Base-by-base conservation (phyloP, 371 early-diverging fungal species). In the Mucor mucedo region DNA sequence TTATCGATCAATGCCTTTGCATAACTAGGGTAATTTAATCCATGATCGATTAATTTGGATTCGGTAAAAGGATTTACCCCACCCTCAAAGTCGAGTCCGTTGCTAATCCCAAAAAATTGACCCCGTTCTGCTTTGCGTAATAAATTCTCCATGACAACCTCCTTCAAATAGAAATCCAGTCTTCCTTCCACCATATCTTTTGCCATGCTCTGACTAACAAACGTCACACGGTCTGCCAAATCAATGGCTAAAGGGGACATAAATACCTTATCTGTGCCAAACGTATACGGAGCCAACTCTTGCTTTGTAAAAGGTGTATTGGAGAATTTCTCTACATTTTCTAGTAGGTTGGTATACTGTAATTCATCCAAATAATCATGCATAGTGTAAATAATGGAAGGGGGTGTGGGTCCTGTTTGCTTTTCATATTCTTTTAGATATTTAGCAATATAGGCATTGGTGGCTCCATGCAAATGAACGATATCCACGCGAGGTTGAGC, bases 301-400 rank as follows among this genome's bases (percentile, higher is more conserved):
- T 21, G 21, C 21, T 21, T 21, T 21, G 21, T 8, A 16, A 33
- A n/a, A 0, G 64, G 58, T 3, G 53, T 39, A 42, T 78, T 77
- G 41, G 78, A 62, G 41, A 89, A 89, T 40, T 81, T 84, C 48
- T 73, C 65, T 1, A 85, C 77, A 35, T 83, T 87, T n/a, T 50
- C 64, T 8, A 84, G 48, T 8, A 78, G 74, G 55, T 86, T 81
- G 1, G 84, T 80, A 58, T 87, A 86, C 48, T 82, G 83, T 6
- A 86, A 65, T 52, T 89, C 89, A 49, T 86, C 87, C 42, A 79
- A 50, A 58, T 87, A 85, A 62, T 89, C 87, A 53, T 89, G 87
- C 72, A 89, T 70, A 2, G 89, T 89, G 61, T 89, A 89, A 9
- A 89, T 75, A 39, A 89, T 70, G 2, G 86, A 75, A 40, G 89